A percentile compares a stretch with the other conserved stretches of the same genome.
Conservation (phyloP, 495 filamentous ascomycete genomes). For the Penicillium nucicola region DNA sequence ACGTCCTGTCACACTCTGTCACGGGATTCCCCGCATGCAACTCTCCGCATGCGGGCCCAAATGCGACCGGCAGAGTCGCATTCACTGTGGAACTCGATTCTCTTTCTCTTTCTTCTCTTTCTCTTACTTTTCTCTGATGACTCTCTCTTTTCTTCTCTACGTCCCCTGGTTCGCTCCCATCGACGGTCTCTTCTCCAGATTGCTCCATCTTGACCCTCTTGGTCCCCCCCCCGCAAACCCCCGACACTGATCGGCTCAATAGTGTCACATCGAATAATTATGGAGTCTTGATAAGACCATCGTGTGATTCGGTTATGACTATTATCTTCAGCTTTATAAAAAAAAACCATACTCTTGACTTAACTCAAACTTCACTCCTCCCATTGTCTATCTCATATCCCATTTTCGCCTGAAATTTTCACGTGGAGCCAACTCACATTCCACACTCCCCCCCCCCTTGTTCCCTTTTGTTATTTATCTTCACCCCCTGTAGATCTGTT, state of each 20-base stretch:
- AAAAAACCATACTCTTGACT: neutral
- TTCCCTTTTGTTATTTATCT: neutral
- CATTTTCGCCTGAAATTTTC: neutral
- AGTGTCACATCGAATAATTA: slow-evolving; percentile 7
- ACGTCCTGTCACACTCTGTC: neutral
- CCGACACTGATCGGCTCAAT: neutral
- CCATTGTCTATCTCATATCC: too few species aligned
- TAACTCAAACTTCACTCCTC: too few species aligned
- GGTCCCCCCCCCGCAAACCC: neutral
- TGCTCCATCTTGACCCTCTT: neutral
- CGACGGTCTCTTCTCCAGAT: neutral
- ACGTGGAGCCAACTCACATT: slow-evolving; percentile 7
- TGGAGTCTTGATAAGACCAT: slow-evolving; percentile 14
- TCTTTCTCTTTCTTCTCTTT: neutral
- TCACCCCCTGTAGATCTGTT: neutral
- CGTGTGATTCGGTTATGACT: slow-evolving; percentile 10
- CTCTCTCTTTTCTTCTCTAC: neutral
- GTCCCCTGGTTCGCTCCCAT: neutral
- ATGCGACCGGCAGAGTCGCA: slow-evolving; percentile 4
- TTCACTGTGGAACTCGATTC: neutral
- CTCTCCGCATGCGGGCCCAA: slow-evolving; percentile 6
- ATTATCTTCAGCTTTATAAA: neutral
- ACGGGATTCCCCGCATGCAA: slow-evolving; percentile 1
- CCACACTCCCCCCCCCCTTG: slow-evolving; percentile 4
- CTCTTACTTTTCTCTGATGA: neutral